Base-by-base conservation (phyloP, 108 stramenopile species). In the Nitzschia sp. region DNA sequence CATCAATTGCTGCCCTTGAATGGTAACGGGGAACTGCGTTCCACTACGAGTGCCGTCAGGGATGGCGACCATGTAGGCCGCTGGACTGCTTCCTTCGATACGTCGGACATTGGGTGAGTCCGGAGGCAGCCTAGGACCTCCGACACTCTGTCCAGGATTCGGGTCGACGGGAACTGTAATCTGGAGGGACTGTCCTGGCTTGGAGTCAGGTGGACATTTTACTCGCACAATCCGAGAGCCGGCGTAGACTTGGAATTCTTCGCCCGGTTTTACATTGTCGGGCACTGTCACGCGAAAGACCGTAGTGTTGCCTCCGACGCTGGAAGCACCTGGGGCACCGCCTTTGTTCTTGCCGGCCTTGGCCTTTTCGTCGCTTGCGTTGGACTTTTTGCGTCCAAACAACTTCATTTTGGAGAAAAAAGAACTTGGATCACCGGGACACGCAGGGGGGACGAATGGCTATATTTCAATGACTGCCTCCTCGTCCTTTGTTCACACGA, bases 231-330 rank as follows among this genome's bases (percentile, higher is more conserved):
- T 82, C 28, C 81, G 66, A 22, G 50, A 46, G 31, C 89, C 90
- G 27, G 88, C 89, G 54, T 82, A 81, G 22, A 95, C 93, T 66
- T 87, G 86, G 61, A 95, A 95, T 71, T 90, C 85, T n/a, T 95
- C 81, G 17, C 91, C 91, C 0, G 90, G 90, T 22, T 59, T 61
- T 23, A 92, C 88, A 54, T 78, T 81, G 9, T 78, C 74, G 21
- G 90, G 94, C 27, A 95, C 77, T 8, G 45, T 73, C 3, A 95
- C 91, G 13, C 85, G 85, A 58, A 84, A 90, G 23, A 79, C 80
- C 19, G 79, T 69, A 2, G 75, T 76, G 28, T 34, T 56, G 0
- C 59, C 63, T 0, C 57, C 30, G 4, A 77, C 67, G 26, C 64
- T 50, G 26, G 45, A 32, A 22, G 79, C 81, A 31, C 81, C 75